phyloP scores from a whole-genome alignment of 2,329 filamentous ascomycete genomes.

The Canariomyces notabilis region DNA sequence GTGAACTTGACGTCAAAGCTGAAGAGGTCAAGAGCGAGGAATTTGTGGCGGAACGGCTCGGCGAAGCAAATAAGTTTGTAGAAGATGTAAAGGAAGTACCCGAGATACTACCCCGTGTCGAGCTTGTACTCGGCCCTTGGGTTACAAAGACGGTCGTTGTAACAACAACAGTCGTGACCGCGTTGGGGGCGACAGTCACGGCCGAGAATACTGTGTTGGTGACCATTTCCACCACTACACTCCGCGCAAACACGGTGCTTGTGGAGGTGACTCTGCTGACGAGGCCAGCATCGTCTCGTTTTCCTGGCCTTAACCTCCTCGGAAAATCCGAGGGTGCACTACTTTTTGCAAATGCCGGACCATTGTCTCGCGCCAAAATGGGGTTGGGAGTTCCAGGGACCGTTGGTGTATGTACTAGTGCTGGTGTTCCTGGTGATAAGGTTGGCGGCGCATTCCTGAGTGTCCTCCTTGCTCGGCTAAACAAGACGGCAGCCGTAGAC shows the following conservation, averaged over 20 bases:
- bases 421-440: not conserved
- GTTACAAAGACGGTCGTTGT: conserved; percentile 20
- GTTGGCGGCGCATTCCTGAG: not conserved
- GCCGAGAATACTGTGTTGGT: conserved; percentile 23
- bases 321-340: too few relatives aligned
- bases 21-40: not conserved
- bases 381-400: not conserved
- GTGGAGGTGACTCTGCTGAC: conserved; percentile 19
- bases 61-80: not conserved
- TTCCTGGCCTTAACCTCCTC: not conserved
- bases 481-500: conserved; percentile 17
- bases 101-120: not conserved
- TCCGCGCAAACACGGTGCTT: conserved; percentile 18
- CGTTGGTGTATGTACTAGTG: too few relatives aligned
- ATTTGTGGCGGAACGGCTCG: not conserved
- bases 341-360: not conserved
- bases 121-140: conserved; percentile 3
- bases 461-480: conserved; percentile 4
- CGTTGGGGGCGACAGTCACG: conserved; percentile 19
- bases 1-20: not conserved
- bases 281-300: conserved; percentile 5
- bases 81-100: not conserved
- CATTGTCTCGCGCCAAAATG: not conserved
- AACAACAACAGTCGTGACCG: conserved; percentile 22
- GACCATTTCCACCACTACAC: conserved; percentile 10